Evolutionary conservation across 1,139 yeast genomes (phyloP).

Genomic region (Arxiozyma slooffiae): DNA sequence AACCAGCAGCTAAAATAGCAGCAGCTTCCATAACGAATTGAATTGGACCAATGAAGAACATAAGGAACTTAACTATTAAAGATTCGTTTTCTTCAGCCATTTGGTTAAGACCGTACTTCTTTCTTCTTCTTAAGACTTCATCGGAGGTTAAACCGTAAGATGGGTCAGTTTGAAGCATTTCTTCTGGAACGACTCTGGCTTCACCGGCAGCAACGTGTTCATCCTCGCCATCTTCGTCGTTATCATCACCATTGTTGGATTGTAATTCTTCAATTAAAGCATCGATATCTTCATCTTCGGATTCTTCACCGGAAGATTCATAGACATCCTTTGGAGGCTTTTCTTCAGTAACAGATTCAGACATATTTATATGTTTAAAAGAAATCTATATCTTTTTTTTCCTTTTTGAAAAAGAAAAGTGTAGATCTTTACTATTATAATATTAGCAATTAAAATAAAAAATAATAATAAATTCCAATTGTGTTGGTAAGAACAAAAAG

Average conservation of each 20-base stretch:
- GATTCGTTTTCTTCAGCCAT: conserved; percentile 92
- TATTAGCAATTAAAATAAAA: background rate
- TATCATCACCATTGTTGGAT: conserved; percentile 65
- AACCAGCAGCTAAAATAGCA: conserved; percentile 94
- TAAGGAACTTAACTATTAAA: conserved; percentile 69
- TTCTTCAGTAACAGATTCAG: conserved; percentile 9
- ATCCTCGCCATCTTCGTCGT: conserved; percentile 35
- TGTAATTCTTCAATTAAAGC: conserved; percentile 83
- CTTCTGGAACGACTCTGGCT: conserved; percentile 74
- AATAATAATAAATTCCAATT: background rate
- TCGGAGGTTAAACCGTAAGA: conserved; percentile 68
- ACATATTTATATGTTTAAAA: conserved; percentile 4
- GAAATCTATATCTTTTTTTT: conserved; percentile 3
- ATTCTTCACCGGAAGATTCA: conserved; percentile 33
- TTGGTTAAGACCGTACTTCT: conserved; percentile 88
- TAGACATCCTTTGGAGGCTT: conserved; percentile 30
- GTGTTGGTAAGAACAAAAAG: background rate
- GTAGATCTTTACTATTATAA: conserved; percentile 1
- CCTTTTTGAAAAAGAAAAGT: background rate
- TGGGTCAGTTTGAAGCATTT: conserved; percentile 75
- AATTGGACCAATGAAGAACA: conserved; percentile 96
- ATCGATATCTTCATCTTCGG: conserved; percentile 76
- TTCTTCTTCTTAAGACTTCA: conserved; percentile 78
- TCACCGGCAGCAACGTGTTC: conserved; percentile 35
- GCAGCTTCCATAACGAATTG: conserved; percentile 99